phyloP scores from a whole-genome alignment of 306 rosid genomes.

The Carpinus viminea region DNA sequence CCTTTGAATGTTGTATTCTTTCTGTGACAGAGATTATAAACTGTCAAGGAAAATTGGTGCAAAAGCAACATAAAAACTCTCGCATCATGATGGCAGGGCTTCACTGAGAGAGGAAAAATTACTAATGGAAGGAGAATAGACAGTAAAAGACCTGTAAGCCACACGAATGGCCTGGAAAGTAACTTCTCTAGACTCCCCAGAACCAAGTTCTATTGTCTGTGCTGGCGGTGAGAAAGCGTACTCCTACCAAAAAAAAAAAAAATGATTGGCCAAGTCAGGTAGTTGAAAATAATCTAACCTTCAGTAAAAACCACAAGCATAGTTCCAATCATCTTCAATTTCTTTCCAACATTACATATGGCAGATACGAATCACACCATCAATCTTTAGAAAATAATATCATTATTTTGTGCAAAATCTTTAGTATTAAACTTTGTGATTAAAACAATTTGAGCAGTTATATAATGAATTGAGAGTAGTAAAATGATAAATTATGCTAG shows the following conservation, averaged over 20 bases:
- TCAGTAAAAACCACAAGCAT: conserved; percentile 21
- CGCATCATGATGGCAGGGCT: not conserved
- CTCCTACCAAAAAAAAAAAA: conserved; percentile 50
- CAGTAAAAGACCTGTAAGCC: conserved; percentile 78
- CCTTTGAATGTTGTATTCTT: not conserved
- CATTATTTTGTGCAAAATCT: not conserved
- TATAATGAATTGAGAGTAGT: conserved; percentile 1
- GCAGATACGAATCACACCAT: not conserved
- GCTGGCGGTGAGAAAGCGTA: conserved; percentile 92
- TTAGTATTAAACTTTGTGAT: not conserved
- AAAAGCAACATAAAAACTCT: not conserved
- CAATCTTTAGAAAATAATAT: not conserved
- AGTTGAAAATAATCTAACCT: conserved; percentile 18
- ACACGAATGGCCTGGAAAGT: conserved; percentile 88
- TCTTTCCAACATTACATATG: not conserved
- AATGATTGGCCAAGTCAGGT: conserved; percentile 24
- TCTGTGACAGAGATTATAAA: not conserved
- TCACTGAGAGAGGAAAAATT: conserved; percentile 18
- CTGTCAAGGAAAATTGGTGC: not conserved
- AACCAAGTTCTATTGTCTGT: conserved; percentile 88
- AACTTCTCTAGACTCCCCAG: conserved; percentile 85
- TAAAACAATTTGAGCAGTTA: not conserved
- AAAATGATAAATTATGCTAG: conserved; percentile 13
- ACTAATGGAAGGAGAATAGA: conserved; percentile 2
- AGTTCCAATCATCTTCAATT: conserved; percentile 20